Evolutionary conservation across 202 grass and related monocot genomes (phyloP).

Genomic region (Hordeum pubiflorum): DNA sequence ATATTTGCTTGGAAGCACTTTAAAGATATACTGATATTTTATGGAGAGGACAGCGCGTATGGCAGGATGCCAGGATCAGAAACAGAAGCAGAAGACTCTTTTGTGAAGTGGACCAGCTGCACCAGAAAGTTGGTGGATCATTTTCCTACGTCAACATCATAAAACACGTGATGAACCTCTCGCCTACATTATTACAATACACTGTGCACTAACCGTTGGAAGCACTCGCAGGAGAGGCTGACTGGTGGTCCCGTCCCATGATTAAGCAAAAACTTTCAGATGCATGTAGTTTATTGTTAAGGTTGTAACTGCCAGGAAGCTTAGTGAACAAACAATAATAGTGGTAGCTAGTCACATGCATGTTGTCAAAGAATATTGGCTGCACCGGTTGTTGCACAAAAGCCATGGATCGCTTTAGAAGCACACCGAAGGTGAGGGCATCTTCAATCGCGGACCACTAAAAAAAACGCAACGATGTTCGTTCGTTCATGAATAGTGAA

Average conservation of each 20-base stretch:
- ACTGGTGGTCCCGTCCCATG: not conserved
- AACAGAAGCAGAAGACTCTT: not conserved
- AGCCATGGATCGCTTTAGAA: not conserved
- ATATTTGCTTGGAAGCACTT: not conserved
- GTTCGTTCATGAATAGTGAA: no score
- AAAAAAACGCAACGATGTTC: no score
- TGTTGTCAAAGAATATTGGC: not conserved
- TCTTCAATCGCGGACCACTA: no score
- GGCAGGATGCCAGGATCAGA: not conserved
- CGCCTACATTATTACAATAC: not conserved
- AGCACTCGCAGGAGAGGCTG: not conserved
- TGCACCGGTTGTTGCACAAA: not conserved
- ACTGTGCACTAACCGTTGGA: not conserved
- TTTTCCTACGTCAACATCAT: not conserved
- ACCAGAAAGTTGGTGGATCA: conserved; percentile 14
- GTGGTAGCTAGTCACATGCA: not conserved
- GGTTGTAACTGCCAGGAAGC: not conserved
- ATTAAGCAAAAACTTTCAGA: not conserved
- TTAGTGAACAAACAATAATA: not conserved
- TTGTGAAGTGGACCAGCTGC: not conserved
- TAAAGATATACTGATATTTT: not conserved
- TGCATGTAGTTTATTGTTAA: not conserved
- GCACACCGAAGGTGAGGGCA: not conserved
- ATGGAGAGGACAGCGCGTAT: no score
- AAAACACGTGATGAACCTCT: not conserved